phyloP scores from a whole-genome alignment of 257 asterid species.

The Hygrophila difformis region DNA sequence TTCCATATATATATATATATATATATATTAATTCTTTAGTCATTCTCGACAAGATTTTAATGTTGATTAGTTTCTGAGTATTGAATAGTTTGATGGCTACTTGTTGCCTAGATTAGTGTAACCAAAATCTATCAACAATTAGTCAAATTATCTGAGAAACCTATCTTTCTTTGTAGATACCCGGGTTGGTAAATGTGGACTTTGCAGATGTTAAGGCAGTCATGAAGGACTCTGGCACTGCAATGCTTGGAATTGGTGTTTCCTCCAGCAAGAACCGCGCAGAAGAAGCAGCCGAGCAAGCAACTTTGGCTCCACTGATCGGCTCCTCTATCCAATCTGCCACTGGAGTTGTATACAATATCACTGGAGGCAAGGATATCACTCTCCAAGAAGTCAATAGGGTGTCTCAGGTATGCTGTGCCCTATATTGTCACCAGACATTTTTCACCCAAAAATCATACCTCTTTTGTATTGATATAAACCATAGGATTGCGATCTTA shows the following conservation, averaged over 20 bases:
- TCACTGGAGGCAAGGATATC: constrained; percentile 96
- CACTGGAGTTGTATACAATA: constrained; percentile 93
- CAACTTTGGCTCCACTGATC: constrained; percentile 90
- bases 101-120: too few relatives aligned
- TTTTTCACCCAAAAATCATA: too few relatives aligned
- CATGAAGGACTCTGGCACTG: constrained; percentile 98
- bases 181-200: constrained; percentile 96
- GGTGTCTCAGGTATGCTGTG: constrained; percentile 88
- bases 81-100: background rate
- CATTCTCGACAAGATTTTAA: background rate
- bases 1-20: too few relatives aligned
- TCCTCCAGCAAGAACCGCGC: constrained; percentile 98
- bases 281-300: constrained; percentile 99
- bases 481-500: background rate
- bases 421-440: too few relatives aligned
- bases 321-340: constrained; percentile 98
- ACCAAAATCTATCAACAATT: too few relatives aligned
- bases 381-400: constrained; percentile 93
- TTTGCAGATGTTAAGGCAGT: constrained; percentile 98
- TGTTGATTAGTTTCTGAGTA: too few relatives aligned
- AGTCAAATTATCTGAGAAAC: too few relatives aligned
- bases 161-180: constrained; percentile 50
- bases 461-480: too few relatives aligned
- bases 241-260: constrained; percentile 99
- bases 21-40: background rate